Base-by-base conservation (phyloP, 2,329 filamentous ascomycete genomes). In the Neonectria faginata region DNA sequence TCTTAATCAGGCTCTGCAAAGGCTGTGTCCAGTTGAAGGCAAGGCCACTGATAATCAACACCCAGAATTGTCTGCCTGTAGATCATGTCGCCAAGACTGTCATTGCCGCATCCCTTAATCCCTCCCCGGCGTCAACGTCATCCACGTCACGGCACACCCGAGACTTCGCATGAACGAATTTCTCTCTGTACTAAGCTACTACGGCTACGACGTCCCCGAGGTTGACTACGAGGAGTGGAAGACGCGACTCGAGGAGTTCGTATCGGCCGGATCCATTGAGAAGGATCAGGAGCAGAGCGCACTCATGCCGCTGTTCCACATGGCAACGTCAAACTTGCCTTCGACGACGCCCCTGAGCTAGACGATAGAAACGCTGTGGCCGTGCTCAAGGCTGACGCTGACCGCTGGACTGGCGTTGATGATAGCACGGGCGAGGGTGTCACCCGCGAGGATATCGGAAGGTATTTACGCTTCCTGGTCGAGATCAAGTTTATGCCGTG, bases 11-110 rank as follows among this genome's bases (percentile, higher is more conserved):
- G 44, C 88, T 97, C 81, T 82, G 91, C 64, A 97, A 97, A 81
- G 94, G 93, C 60, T 97, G 93, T 74, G 84, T 97, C 57, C 94
- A 97, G 78, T 83, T 97, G 4, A 82, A 82, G 1, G 84, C 85
- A 5, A 85, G 93, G 0, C 94, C 94, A 0, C 85, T 87, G 70
- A 97, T 97, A 68, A 79, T 85, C 77, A 97, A 97, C 81, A 92
- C 92, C 0, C 88, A 97, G 78, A 97, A 97, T 81, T 88, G 90
- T 78, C 91, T 97, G 0, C 94, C 95, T 0, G 94, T 97, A 22
- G 88, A 89, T 67, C 93, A 97, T 71, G 94, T 97, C 27, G 88
- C 91, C 1, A 85, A 87, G 20, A 87, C 97, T 11, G 91, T 97
- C 31, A 88, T 93, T 18, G 92, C 94, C 0, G 83, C 90, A 3